These are phyloP conservation scores for Nannizziopsis barbatae DNA, from an alignment of 2,329 filamentous ascomycete genomes.

Conservation along the genomic window DNA sequence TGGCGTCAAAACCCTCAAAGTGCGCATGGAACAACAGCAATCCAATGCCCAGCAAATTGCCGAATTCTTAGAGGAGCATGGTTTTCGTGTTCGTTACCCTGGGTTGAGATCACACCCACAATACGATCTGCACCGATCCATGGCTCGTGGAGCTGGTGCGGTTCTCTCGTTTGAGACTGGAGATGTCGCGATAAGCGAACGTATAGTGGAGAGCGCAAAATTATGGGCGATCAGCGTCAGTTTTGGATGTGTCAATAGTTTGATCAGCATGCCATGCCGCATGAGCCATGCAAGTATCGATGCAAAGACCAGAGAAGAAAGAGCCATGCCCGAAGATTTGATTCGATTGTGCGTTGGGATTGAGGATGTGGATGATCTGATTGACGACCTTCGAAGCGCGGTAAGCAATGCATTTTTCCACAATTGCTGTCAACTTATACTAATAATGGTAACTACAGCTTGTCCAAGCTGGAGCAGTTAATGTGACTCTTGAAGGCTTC, in stretches of 20 bases:
- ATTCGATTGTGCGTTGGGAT: constrained; percentile 94
- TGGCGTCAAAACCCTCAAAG: constrained; percentile 89
- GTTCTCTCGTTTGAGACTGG: constrained; percentile 95
- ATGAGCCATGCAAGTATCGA: constrained; percentile 99
- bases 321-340: constrained; percentile 91
- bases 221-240: constrained; percentile 94
- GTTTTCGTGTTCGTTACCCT: constrained; percentile 91
- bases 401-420: constrained; percentile 47
- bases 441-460: constrained; percentile 43
- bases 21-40: constrained; percentile 98
- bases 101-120: constrained; percentile 91
- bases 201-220: constrained; percentile 85
- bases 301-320: constrained; percentile 76
- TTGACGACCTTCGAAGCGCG: constrained; percentile 83
- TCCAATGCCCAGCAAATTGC: constrained; percentile 82
- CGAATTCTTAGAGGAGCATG: constrained; percentile 77
- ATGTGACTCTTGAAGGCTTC: constrained; percentile 72
- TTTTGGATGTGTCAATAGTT: constrained; percentile 94
- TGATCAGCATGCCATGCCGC: constrained; percentile 98
- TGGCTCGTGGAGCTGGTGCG: constrained; percentile 86
- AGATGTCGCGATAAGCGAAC: constrained; percentile 67
- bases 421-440: neutral
- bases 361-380: constrained; percentile 80
- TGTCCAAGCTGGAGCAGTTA: constrained; percentile 88
- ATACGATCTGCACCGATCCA: constrained; percentile 90